phyloP scores from a whole-genome alignment of 1,284 basidiomycete species.

The Rhizoctonia solani region DNA sequence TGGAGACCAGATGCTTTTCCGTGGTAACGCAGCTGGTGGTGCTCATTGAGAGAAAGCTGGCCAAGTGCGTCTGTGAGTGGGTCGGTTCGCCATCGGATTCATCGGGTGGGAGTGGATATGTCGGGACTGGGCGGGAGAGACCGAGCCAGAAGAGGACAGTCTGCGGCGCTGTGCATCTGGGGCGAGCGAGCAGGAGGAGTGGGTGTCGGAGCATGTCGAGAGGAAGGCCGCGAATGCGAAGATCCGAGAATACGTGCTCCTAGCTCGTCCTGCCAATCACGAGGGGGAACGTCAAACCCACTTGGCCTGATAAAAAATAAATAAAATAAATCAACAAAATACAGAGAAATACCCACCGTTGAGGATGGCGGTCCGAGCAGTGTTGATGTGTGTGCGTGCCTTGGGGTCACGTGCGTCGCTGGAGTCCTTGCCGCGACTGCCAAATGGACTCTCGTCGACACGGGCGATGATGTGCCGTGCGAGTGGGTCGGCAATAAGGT shows the following conservation, averaged over 20 bases:
- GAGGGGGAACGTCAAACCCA: conserved; percentile 60
- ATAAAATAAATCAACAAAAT: conserved; percentile 55
- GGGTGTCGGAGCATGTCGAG: too few species aligned
- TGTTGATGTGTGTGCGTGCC: conserved; percentile 27
- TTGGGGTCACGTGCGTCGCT: conserved; percentile 27
- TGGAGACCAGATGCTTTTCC: conserved; percentile 81
- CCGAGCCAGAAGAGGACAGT: conserved; percentile 32
- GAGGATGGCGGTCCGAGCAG: conserved; percentile 18
- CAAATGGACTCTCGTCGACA: conserved; percentile 75
- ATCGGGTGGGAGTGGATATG: background rate
- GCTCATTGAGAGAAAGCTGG: conserved; percentile 82
- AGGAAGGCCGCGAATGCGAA: conserved; percentile 2
- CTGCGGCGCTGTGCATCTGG: conserved; percentile 35
- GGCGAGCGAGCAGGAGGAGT: background rate
- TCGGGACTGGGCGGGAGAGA: conserved; percentile 1
- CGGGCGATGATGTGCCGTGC: conserved; percentile 74
- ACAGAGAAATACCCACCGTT: conserved; percentile 19
- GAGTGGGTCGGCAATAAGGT: conserved; percentile 68
- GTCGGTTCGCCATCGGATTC: conserved; percentile 36
- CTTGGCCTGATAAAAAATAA: conserved; percentile 48
- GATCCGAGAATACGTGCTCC: conserved; percentile 52
- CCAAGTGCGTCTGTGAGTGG: conserved; percentile 74
- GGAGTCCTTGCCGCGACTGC: conserved; percentile 50
- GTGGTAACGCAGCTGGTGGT: conserved; percentile 78
- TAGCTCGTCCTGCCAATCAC: conserved; percentile 77